phyloP scores from a whole-genome alignment of 371 early-diverging fungal genomes.

The Syncephalis fuscata region DNA sequence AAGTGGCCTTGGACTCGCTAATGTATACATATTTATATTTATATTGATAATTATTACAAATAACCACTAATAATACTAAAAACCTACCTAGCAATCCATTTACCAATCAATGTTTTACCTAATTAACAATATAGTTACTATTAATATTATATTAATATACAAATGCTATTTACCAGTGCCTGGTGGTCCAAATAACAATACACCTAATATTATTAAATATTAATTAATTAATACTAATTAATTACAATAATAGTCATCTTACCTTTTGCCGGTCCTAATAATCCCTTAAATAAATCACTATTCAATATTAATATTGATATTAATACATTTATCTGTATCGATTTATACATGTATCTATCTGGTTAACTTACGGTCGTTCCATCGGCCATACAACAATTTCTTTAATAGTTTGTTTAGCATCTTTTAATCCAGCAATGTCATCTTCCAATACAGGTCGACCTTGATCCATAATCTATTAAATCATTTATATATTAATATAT shows the following conservation, averaged over 20 bases:
- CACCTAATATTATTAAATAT: conserved; percentile 9
- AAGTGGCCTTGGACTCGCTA: conserved; percentile 67
- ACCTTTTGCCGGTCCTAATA: conserved; percentile 80
- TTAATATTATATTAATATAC: background rate
- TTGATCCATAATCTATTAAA: conserved; percentile 33
- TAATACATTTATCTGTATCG: background rate
- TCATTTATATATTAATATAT: background rate
- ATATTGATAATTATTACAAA: background rate
- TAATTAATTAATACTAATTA: too few species aligned
- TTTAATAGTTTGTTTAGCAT: conserved; percentile 68
- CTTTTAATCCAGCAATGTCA: conserved; percentile 81
- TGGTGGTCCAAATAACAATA: conserved; percentile 73
- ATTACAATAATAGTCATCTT: conserved; percentile 11
- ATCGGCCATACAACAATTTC: conserved; percentile 83
- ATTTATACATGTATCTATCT: background rate
- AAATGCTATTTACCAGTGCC: conserved; percentile 30
- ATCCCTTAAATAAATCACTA: conserved; percentile 64
- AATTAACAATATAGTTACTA: conserved; percentile 14
- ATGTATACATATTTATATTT: background rate
- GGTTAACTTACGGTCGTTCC: conserved; percentile 42
- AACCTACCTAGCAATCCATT: conserved; percentile 58
- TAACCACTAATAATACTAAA: too few species aligned
- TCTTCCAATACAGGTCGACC: conserved; percentile 38
- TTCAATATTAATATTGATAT: background rate
- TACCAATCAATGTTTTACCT: conserved; percentile 86